Base-by-base conservation (phyloP, 495 filamentous ascomycete species). In the Rhypophila decipiens region DNA sequence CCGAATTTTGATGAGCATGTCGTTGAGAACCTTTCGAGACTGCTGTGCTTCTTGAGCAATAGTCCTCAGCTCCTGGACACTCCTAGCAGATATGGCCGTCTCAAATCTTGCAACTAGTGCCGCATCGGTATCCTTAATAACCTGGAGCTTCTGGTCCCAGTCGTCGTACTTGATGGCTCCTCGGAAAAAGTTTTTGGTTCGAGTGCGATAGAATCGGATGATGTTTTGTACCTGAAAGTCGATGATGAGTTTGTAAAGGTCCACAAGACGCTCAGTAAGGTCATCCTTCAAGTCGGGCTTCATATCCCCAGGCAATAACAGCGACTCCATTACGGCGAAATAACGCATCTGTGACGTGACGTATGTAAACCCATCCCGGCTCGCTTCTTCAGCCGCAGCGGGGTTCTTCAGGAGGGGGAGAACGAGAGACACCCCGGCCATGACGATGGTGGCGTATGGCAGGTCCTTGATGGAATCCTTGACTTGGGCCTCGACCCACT, bases 341-440 rank as follows among this genome's bases (percentile, higher is more conserved):
- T 52, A 59, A 23, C 49, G 44, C 48, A 59, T 56, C 24, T 50
- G 49, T 24, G 49, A 49, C 27, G 44, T 56, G 36, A 59, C 45
- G 39, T 59, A 59, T 44, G 49, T 55, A 29, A 56, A 50, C 33
- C 53, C 56, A 22, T 59, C 49, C 40, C 46, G 47, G 37, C 53
- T 59, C 15, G 53, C 49, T 29, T 27, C 49, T 39, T 53, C 48
- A n/a, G 31, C 53, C 19, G 34, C 35, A 37, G 33, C 43, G 13
- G 53, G 52, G 45, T 56, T 56, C 24, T 31, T 59, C 39, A 59
- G 46, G 38, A 59, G 52, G 22, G 56, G 53, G 38, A 59, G 53
- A 29, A 59, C 41, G 37, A 59, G 36, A 37, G 39, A 56, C 40
- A 59, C 53, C 34, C 53, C 56, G 38, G 53, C 49, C 53, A 48